Base-by-base conservation (phyloP, 163 green algal species). In the Chlamydomonas reinhardtii region DNA sequence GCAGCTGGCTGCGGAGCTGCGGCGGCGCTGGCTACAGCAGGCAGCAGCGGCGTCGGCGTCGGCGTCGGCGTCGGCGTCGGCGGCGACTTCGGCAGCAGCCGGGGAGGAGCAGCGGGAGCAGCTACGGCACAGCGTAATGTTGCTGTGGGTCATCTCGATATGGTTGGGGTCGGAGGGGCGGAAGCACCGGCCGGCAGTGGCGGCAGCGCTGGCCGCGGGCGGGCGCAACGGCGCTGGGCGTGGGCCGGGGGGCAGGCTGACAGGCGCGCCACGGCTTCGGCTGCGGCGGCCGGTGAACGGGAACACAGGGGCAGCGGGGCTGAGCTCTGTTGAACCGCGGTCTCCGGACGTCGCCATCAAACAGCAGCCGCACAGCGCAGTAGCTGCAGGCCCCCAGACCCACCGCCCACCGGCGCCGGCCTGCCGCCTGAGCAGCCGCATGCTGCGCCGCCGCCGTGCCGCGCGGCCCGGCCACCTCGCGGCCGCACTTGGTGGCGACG, bases 121-220 rank as follows among this genome's bases (percentile, higher is more conserved):
- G 52, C 12, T 78, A 34, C 79, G 79, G 16, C 24, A 72, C 69
- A 32, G 12, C 12, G 54, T 69, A 22, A 0, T 78, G 54, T 6
- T 85, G 68, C 56, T 77, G 79, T 85, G 79, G 79, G 68, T 85
- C 27, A 48, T 85, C 68, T 64, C 68, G 0, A 68, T n/a, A 15
- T 85, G 79, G 79, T 27, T 85, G 5, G 79, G 79, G 20, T 16
- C 52, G 32, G 19, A 78, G 68, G 5, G 22, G 66, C 32, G 29
- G 31, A 29, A 20, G 62, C 62, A 29, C 6, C 62, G 62, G 27
- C 2, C 5, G 24, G 27, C 24, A 48, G 39, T 8, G 39, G 39
- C 39, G 39, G 39, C 8, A 8, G 39, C 8, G 39, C 5, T 48
- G 27, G 2, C 24, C 4, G 5, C 15, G 24, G 62, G 62, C 62